These are phyloP conservation scores for Solanum etuberosum DNA, from an alignment of 257 asterid species.

Conservation along the genomic window DNA sequence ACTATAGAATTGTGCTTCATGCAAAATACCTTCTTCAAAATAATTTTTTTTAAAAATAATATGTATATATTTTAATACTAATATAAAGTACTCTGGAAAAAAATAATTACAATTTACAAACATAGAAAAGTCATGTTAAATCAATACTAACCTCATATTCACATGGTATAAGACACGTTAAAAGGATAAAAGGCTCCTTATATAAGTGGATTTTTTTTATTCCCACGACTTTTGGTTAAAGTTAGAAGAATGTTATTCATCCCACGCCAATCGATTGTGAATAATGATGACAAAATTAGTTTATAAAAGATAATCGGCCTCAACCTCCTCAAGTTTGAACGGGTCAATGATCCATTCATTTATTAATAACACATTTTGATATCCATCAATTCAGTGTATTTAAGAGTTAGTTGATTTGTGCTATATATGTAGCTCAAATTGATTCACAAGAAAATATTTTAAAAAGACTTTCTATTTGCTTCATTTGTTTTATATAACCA, in stretches of 20 bases:
- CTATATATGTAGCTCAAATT: neutral
- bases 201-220: neutral
- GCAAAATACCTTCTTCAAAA: too few relatives aligned
- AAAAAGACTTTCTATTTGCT: fast-evolving
- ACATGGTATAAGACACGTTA: neutral
- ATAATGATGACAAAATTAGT: neutral
- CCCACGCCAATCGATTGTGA: fast-evolving
- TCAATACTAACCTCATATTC: neutral
- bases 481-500: neutral
- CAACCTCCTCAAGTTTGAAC: neutral
- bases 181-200: neutral
- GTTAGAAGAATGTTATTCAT: neutral
- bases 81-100: neutral
- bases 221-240: neutral
- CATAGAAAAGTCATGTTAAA: neutral
- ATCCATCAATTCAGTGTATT: fast-evolving
- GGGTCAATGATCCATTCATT: neutral
- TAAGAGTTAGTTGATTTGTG: neutral
- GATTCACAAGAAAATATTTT: neutral
- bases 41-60: too few relatives aligned
- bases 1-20: neutral
- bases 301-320: neutral
- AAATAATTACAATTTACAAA: neutral
- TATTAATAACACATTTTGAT: neutral
- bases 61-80: neutral